These are phyloP conservation scores for Prunus campanulata DNA, from an alignment of 306 rosid genomes.

Conservation along the genomic window DNA sequence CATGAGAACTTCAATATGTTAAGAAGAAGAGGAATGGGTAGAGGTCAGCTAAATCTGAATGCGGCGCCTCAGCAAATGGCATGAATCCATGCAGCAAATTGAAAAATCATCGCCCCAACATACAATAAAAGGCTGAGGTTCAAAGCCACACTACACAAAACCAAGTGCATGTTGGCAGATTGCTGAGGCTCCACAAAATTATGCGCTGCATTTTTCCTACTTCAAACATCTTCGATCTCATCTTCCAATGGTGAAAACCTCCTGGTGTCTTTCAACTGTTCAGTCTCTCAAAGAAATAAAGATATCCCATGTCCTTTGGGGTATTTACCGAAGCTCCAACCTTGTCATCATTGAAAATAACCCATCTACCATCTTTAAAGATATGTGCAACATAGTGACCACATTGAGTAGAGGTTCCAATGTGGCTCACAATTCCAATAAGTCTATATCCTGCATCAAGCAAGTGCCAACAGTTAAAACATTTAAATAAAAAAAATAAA, in stretches of 20 bases:
- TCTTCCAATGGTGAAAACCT: neutral
- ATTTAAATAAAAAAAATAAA: neutral
- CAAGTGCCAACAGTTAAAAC: neutral
- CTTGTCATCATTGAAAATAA: conserved; percentile 81
- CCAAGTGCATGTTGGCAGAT: neutral
- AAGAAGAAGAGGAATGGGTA: neutral
- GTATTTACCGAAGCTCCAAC: conserved; percentile 90
- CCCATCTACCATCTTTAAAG: conserved; percentile 90
- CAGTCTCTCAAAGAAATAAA: conserved; percentile 86
- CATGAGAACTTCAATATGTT: neutral
- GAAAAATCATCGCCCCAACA: neutral
- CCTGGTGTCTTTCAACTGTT: conserved; percentile 19
- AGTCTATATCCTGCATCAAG: conserved; percentile 70
- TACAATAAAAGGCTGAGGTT: neutral
- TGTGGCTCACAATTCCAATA: conserved; percentile 86
- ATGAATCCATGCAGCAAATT: neutral
- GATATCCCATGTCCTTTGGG: conserved; percentile 97
- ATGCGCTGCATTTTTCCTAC: neutral
- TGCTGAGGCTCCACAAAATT: conserved; percentile 9
- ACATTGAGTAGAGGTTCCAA: conserved; percentile 87
- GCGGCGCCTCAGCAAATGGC: conserved; percentile 3
- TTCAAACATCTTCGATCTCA: neutral
- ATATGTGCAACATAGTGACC: conserved; percentile 98
- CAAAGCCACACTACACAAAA: neutral
- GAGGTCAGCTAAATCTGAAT: neutral